Base-by-base conservation (phyloP, 176 grass and related monocot genomes). In the Poa annua region DNA sequence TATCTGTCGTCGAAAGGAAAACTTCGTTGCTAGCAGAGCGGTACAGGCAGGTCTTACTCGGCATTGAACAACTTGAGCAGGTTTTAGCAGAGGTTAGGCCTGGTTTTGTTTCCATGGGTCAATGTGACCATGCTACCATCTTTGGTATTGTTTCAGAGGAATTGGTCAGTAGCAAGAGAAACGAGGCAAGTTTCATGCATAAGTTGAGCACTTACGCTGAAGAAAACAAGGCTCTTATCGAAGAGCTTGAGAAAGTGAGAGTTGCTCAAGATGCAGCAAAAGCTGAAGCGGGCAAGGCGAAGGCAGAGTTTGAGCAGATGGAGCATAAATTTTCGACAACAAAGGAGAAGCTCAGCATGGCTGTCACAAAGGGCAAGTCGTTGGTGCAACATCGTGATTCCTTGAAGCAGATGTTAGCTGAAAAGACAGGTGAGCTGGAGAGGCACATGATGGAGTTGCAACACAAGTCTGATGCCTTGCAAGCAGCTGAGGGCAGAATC, bases 381-480 rank as follows among this genome's bases (percentile, higher is more conserved):
- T 82, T 98, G 67, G 96, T 98, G 80, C 96, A 98, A 50, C 84
- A 94, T 55, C 92, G 96, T 57, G 96, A 98, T 83, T 95, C 96
- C 41, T 90, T 98, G 79, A 95, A 98, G 80, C 90, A 95, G 60
- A 83, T 70, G 14, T 87, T 98, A 81, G 88, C 89, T 83, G 96
- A 95, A 80, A 95, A 90, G 84, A 71, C 89, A 11, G 34, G 75
- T 61, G 92, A 93, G 44, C 83, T 95, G 73, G 87, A 95, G 63
- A 90, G 79, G 76, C 86, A 48, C 80, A 87, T 83, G 77, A 6
- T 48, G 38, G 90, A 93, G 62, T 90, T 93, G 77, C 87, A 90
- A 82, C 89, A 90, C 41, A 93, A 87, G 71, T 90, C 92, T 56
- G 83, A 95, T 86, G 76, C 80, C 13, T 71, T 95, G 55, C 88